Percentiles rank a stretch among this genome's conserved stretches.
Conservation (phyloP, 331 rosid genomes). For the Quercus tomentella region DNA sequence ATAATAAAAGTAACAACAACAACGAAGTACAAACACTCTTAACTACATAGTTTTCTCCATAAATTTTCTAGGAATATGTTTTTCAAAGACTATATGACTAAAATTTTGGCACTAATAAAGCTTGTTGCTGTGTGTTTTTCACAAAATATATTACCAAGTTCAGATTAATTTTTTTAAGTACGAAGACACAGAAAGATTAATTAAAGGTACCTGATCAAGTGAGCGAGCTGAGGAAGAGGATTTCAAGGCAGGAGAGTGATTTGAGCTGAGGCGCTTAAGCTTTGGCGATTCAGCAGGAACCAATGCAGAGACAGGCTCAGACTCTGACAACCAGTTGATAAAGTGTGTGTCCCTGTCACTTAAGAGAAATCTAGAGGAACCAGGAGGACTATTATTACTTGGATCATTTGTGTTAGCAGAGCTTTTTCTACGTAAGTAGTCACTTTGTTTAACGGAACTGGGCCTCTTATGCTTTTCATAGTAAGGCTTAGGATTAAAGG, state of each 20-base stretch:
- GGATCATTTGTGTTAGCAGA: slow-evolving; percentile 43
- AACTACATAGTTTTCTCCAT: too few relatives aligned
- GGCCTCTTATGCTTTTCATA: slow-evolving; percentile 44
- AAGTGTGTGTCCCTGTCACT: slow-evolving; percentile 42
- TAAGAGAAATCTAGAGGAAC: slow-evolving; percentile 55
- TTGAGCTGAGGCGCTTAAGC: slow-evolving; percentile 13
- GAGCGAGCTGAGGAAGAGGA: slow-evolving; percentile 48
- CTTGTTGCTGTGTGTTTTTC: background rate
- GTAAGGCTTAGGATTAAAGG: slow-evolving; percentile 57
- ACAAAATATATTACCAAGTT: background rate
- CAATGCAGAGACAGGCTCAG: slow-evolving; percentile 21
- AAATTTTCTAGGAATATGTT: background rate
- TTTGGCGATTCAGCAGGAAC: slow-evolving; percentile 11
- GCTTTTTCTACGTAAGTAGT: slow-evolving; percentile 44
- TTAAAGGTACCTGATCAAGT: slow-evolving; percentile 54
- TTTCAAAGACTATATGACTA: too few relatives aligned
- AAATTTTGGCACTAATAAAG: too few relatives aligned
- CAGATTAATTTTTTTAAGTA: background rate
- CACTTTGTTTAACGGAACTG: slow-evolving; percentile 39
- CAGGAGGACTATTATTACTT: slow-evolving; percentile 6
- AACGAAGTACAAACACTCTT: background rate
- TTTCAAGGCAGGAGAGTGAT: slow-evolving; percentile 21
- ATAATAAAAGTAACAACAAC: background rate
- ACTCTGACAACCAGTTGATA: slow-evolving; percentile 50
- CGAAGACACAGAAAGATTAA: background rate